phyloP scores from a whole-genome alignment of 2,329 filamentous ascomycete species.

The Xylariaceae sp. region DNA sequence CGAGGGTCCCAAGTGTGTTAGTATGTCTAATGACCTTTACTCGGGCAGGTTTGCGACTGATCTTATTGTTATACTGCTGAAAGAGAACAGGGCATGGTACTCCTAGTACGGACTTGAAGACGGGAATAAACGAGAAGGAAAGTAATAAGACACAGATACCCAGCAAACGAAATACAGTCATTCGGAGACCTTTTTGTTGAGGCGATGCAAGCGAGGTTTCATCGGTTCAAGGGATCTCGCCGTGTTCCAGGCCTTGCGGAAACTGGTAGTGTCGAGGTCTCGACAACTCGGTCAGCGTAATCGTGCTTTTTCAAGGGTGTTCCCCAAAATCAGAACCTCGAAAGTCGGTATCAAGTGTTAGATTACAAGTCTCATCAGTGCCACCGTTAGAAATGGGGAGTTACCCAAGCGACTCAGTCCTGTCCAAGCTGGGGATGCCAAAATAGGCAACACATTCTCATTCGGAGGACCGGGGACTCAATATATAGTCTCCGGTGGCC shows the following conservation, averaged over 20 bases:
- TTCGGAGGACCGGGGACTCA: slow-evolving; percentile 9
- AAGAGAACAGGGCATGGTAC: slow-evolving; percentile 6
- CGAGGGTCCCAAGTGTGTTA: not conserved
- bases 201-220: not conserved
- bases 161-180: not conserved
- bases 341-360: no score
- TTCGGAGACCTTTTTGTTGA: not conserved
- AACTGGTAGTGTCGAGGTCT: no score
- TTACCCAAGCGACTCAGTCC: not conserved
- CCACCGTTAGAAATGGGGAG: not conserved
- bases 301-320: no score
- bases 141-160: not conserved
- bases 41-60: not conserved
- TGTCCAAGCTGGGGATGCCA: slow-evolving; percentile 1
- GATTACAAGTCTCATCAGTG: no score
- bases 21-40: not conserved
- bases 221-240: not conserved
- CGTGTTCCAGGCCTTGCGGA: not conserved
- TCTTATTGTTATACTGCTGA: not conserved
- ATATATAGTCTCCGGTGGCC: slow-evolving; percentile 11
- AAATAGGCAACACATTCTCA: slow-evolving; percentile 3
- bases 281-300: no score
- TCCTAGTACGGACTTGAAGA: not conserved
- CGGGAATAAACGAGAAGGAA: not conserved
- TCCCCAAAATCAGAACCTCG: no score